Percentiles rank a stretch among this genome's conserved stretches.
Conservation (phyloP, 2,329 filamentous ascomycete genomes). For the Colletotrichum tropicicola region DNA sequence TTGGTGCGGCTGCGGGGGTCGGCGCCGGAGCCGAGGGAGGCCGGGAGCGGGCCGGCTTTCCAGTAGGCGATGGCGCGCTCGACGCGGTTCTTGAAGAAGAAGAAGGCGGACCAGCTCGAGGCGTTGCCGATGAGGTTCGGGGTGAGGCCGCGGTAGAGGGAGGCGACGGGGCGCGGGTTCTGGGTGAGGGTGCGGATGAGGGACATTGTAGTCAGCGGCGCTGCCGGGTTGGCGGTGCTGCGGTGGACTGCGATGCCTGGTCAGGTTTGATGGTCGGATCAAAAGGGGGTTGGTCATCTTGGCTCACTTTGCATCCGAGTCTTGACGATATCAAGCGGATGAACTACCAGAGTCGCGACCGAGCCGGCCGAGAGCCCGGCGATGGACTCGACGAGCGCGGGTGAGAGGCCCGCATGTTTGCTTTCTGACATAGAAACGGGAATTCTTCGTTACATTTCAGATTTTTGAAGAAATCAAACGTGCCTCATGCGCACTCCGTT, state of each 20-base stretch:
- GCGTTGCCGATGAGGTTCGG: slow-evolving; percentile 94
- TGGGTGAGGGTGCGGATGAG: slow-evolving; percentile 59
- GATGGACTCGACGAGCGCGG: slow-evolving; percentile 85
- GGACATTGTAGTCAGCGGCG: slow-evolving; percentile 57
- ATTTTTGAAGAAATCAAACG: neutral
- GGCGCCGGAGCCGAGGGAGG: slow-evolving; percentile 13
- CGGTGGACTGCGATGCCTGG: slow-evolving; percentile 55
- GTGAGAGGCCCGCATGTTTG: slow-evolving; percentile 70
- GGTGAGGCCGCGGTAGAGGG: slow-evolving; percentile 88
- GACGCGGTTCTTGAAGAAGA: slow-evolving; percentile 74
- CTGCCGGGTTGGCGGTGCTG: slow-evolving; percentile 46
- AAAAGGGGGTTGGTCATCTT: neutral
- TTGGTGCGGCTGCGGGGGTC: slow-evolving; percentile 35
- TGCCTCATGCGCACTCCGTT: neutral
- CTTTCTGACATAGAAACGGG: slow-evolving; percentile 54
- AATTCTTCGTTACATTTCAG: slow-evolving; percentile 21
- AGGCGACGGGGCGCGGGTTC: slow-evolving; percentile 66
- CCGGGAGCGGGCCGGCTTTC: slow-evolving; percentile 35
- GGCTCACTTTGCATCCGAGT: slow-evolving; percentile 86
- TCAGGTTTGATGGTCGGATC: neutral
- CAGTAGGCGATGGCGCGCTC: slow-evolving; percentile 55
- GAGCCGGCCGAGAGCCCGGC: slow-evolving; percentile 91
- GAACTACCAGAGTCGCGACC: slow-evolving; percentile 85
- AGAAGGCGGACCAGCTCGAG: slow-evolving; percentile 91
- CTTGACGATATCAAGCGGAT: slow-evolving; percentile 96